Percentiles rank a stretch among this genome's conserved stretches.
Evolutionary conservation across 192 early-diverging fungal species (phyloP).

Genomic region (Coemansia sp.): DNA sequence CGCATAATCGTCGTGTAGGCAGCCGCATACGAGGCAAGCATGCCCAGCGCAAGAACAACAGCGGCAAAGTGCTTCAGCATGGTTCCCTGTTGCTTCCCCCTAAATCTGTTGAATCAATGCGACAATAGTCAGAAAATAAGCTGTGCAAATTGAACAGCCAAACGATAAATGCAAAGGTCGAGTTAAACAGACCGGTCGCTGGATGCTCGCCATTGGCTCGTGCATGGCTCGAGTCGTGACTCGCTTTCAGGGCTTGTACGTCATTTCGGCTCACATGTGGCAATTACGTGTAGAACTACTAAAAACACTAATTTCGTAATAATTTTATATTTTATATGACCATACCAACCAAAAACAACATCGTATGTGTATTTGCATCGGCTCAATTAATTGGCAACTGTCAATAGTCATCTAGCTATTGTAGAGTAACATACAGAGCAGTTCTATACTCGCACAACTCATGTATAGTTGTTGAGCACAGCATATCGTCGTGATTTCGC

Average conservation of each 20-base stretch:
- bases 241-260: not conserved
- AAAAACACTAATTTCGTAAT: too few relatives aligned
- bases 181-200: not conserved
- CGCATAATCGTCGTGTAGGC: slow-evolving; percentile 54
- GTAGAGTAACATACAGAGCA: too few relatives aligned
- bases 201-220: not conserved
- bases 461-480: too few relatives aligned
- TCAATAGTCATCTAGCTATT: too few relatives aligned
- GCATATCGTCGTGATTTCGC: too few relatives aligned
- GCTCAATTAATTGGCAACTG: too few relatives aligned
- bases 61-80: slow-evolving; percentile 37
- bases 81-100: not conserved
- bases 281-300: too few relatives aligned
- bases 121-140: slow-evolving; percentile 6
- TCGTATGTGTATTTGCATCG: too few relatives aligned
- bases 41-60: slow-evolving; percentile 20
- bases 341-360: too few relatives aligned
- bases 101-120: not conserved
- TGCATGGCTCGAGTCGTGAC: not conserved
- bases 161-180: not conserved
- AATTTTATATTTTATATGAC: too few relatives aligned
- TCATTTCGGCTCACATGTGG: not conserved
- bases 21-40: slow-evolving; percentile 33
- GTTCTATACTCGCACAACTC: too few relatives aligned
- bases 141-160: slow-evolving; percentile 1